These are phyloP conservation scores for Podospora bellae-mahoneyi DNA, from an alignment of 495 filamentous ascomycete genomes.

Conservation along the genomic window DNA sequence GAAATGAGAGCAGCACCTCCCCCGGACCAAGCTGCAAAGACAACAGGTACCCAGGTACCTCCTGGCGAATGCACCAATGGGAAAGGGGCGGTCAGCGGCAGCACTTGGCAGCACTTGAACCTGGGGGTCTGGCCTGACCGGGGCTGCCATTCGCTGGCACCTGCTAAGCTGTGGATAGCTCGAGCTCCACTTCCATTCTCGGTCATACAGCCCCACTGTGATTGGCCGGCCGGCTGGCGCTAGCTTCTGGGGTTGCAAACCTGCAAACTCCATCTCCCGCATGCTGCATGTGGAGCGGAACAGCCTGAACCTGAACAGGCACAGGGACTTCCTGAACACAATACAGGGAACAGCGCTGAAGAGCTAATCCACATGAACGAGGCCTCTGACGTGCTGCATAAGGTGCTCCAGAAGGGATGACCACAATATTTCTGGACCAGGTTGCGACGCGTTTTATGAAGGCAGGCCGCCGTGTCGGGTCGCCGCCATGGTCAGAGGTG, in stretches of 20 bases:
- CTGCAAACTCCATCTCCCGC: slow-evolving; percentile 10
- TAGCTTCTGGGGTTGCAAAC: slow-evolving; percentile 11
- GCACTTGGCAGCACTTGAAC: slow-evolving; percentile 7
- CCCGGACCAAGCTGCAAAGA: slow-evolving; percentile 6
- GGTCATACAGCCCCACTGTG: slow-evolving; percentile 11
- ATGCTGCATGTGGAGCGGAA: slow-evolving; percentile 3
- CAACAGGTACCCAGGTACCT: slow-evolving; percentile 4
- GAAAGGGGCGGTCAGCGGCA: slow-evolving; percentile 9
- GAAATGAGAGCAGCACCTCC: slow-evolving; percentile 8
- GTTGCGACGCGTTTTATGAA: background rate
- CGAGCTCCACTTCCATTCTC: slow-evolving; percentile 14
- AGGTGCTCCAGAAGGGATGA: background rate
- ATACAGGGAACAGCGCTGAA: background rate
- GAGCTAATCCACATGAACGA: slow-evolving; percentile 3
- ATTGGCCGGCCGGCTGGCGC: slow-evolving; percentile 17
- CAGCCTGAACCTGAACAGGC: background rate
- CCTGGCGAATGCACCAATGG: slow-evolving; percentile 9
- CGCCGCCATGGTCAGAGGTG: background rate
- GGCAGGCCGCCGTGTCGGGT: slow-evolving; percentile 3
- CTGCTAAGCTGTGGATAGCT: slow-evolving; percentile 12
- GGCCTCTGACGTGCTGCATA: slow-evolving; percentile 7
- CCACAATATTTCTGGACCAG: background rate
- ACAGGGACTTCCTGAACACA: background rate
- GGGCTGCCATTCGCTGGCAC: slow-evolving; percentile 10
- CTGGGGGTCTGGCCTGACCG: background rate